Base-by-base conservation (phyloP, 257 asterid genomes). In the Fraxinus anomala region DNA sequence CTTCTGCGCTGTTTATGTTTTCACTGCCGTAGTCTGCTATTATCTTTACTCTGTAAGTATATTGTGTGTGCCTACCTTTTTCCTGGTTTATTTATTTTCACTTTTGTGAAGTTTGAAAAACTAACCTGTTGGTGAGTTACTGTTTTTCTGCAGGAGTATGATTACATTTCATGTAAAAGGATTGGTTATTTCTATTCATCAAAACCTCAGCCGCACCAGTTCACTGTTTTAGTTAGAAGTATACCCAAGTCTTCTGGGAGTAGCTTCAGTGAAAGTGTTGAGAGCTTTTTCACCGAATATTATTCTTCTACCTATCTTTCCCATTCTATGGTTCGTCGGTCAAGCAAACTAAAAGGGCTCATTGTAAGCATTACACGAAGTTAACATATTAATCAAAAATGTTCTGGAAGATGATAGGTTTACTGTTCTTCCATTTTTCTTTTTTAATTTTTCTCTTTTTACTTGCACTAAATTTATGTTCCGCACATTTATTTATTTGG, bases 1-100 rank as follows among this genome's bases (percentile, higher is more conserved):
- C 89, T 96, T 93, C 86, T 82, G 86, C 78, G 98, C 98, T 70
- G 88, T 92, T 65, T 96, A 93, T 84, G 68, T 87, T 75, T 89
- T 96, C 97, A 92, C 99, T 30, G 96, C 91, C 71, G 91, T 91
- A 73, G 98, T 93, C 83, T 96, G 99, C 92, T 96, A 89, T 87
- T 94, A 89, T 84, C 99, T 96, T 80, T 96, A 96, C 88, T 80
- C 67, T 77, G 99, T 92, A 86, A 93, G 99, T 92, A 78, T 74
- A 81, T 79, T 78, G 28, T 79, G 30, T 59, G 21, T 26, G 34
- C 69, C 74, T 77, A 67, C 66, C 21, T 42, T 61, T 70, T 59
- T 73, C 78, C 69, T 49, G 21, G 1, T 67, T 51, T 36, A 70
- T 65, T 78, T 76, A 73, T 66, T 73, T 54, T 19, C 49, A 56